Percentiles rank a stretch among this genome's conserved stretches.
phyloP scores from a whole-genome alignment of 192 early-diverging fungal species.

The Backusella mclennaniae region DNA sequence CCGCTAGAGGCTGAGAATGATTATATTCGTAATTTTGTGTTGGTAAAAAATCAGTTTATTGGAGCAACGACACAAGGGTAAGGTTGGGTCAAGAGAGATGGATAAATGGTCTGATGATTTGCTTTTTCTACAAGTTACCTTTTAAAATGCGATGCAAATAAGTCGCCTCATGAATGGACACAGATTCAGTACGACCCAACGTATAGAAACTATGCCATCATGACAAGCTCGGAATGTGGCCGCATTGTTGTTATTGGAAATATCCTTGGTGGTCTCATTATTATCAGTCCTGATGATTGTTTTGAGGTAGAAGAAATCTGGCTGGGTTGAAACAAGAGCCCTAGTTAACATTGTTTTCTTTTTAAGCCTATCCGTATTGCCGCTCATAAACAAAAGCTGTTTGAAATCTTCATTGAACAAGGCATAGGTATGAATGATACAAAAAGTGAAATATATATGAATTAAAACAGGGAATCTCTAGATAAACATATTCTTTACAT shows the following conservation, averaged over 20 bases:
- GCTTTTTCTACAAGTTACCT: slow-evolving; percentile 10
- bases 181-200: not conserved
- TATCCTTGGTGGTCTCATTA: slow-evolving; percentile 52
- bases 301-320: slow-evolving; percentile 31
- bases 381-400: slow-evolving; percentile 44
- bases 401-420: slow-evolving; percentile 37
- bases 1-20: slow-evolving; percentile 29
- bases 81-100: not conserved
- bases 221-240: slow-evolving; percentile 52
- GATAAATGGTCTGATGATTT: not conserved
- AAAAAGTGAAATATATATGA: not conserved
- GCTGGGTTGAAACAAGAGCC: not conserved
- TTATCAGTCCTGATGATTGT: slow-evolving; percentile 41
- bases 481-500: slow-evolving; percentile 34
- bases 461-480: not conserved
- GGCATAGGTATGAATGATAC: not conserved
- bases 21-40: slow-evolving; percentile 48
- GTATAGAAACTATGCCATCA: slow-evolving; percentile 45
- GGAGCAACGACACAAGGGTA: slow-evolving; percentile 43
- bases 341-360: not conserved
- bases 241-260: slow-evolving; percentile 53
- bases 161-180: not conserved
- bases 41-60: slow-evolving; percentile 31
- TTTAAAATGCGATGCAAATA: not conserved
- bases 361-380: slow-evolving; percentile 36